Percentiles rank a stretch among this genome's conserved stretches.
These are phyloP conservation scores for Saturnispora quitensis DNA, from an alignment of 805 yeast genomes.

Conservation along the genomic window DNA sequence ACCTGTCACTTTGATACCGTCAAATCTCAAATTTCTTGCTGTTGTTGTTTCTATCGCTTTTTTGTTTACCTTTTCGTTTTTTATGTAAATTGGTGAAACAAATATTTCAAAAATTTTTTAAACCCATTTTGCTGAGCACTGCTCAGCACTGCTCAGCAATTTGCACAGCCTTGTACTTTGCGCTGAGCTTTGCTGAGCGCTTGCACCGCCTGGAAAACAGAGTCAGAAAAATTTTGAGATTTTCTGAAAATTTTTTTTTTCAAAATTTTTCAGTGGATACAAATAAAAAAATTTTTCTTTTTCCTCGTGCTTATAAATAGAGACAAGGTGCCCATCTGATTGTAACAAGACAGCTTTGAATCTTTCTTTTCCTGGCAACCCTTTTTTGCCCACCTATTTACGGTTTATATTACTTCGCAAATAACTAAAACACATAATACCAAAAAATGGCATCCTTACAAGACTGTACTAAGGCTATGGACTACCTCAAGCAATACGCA, in stretches of 20 bases:
- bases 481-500: conserved; percentile 54
- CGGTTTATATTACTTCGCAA: background rate
- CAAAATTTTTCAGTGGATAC: background rate
- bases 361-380: conserved; percentile 20
- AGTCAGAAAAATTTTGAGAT: background rate
- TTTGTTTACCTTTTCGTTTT: background rate
- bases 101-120: no score
- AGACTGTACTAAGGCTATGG: conserved; percentile 55
- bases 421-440: conserved; percentile 2
- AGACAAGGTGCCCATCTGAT: background rate
- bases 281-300: background rate
- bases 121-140: no score
- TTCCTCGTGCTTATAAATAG: conserved; percentile 1
- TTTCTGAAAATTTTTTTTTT: background rate
- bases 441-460: conserved; percentile 9
- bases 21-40: background rate
- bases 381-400: conserved; percentile 13
- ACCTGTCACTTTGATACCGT: background rate
- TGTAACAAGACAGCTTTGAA: background rate
- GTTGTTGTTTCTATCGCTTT: background rate
- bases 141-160: no score
- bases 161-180: no score
- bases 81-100: background rate
- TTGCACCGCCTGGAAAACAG: background rate
- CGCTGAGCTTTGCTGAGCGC: background rate